phyloP scores from a whole-genome alignment of 257 asterid genomes.

The Nicotiana sylvestris region DNA sequence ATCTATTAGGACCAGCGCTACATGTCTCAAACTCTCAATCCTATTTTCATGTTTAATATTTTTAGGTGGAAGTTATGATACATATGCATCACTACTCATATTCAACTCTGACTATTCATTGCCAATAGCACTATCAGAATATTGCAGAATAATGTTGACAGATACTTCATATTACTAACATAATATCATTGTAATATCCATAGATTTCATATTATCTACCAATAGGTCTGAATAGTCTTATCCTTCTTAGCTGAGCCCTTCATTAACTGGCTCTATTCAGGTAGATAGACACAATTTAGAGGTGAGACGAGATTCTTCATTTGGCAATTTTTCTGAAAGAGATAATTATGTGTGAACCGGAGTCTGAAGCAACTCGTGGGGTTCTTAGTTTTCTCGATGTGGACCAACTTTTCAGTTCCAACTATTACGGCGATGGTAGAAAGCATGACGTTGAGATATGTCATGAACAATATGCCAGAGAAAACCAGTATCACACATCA shows the following conservation, averaged over 20 bases:
- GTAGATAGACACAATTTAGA: conserved; percentile 18
- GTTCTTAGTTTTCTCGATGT: conserved; percentile 42
- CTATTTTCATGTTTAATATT: not conserved
- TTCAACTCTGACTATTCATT: not conserved
- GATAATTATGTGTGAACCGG: conserved; percentile 55
- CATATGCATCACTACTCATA: not conserved
- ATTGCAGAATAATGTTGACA: not conserved
- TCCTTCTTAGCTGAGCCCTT: conserved; percentile 16
- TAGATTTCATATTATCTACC: not conserved
- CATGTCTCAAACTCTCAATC: not conserved
- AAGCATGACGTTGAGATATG: conserved; percentile 65
- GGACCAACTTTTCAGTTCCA: conserved; percentile 61
- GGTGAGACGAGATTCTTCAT: conserved; percentile 14
- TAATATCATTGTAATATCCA: not conserved
- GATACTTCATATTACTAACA: not conserved
- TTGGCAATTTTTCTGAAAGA: conserved; percentile 13
- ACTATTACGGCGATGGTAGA: conserved; percentile 64
- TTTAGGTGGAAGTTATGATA: not conserved
- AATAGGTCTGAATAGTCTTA: not conserved
- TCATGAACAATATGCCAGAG: conserved; percentile 56
- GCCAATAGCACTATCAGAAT: not conserved
- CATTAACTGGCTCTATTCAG: conserved; percentile 1
- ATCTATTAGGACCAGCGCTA: not conserved
- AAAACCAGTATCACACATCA: conserved; percentile 30
- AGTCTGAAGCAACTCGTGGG: conserved; percentile 66